phyloP scores from a whole-genome alignment of 73 alveolate species.

The Diophrys appendiculata region DNA sequence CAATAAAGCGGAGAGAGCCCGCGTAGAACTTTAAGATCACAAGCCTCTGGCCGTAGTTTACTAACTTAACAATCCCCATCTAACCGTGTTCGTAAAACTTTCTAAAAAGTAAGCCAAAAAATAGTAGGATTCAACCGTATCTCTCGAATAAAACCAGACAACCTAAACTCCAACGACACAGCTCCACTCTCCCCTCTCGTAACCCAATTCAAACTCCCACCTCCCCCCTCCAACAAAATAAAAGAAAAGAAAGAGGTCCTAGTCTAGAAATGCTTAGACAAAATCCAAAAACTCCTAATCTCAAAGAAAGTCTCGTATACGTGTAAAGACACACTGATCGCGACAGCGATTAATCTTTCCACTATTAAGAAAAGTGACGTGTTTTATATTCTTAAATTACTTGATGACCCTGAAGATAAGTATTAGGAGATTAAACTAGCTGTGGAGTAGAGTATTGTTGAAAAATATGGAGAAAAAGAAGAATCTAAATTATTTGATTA shows the following conservation, averaged over 20 bases:
- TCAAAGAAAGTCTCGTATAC: not conserved
- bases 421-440: not conserved
- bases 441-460: not conserved
- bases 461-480: not conserved
- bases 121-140: too few relatives aligned
- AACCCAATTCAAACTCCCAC: not conserved
- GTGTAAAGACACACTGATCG: not conserved
- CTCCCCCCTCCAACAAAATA: not conserved
- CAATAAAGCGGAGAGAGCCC: too few relatives aligned
- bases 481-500: too few relatives aligned
- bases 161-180: not conserved
- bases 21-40: too few relatives aligned
- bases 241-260: not conserved
- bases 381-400: too few relatives aligned
- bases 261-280: not conserved
- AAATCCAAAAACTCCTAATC: not conserved
- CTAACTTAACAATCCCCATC: too few relatives aligned
- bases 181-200: not conserved
- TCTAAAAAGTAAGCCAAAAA: too few relatives aligned
- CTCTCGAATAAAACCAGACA: not conserved
- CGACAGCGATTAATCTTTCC: not conserved
- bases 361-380: not conserved
- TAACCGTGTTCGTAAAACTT: too few relatives aligned
- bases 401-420: not conserved
- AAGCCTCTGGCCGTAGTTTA: too few relatives aligned